A percentile compares a stretch with the other conserved stretches of the same genome.
These are phyloP conservation scores for Colletotrichum tabaci DNA, from an alignment of 2,329 filamentous ascomycete species.

Conservation along the genomic window DNA sequence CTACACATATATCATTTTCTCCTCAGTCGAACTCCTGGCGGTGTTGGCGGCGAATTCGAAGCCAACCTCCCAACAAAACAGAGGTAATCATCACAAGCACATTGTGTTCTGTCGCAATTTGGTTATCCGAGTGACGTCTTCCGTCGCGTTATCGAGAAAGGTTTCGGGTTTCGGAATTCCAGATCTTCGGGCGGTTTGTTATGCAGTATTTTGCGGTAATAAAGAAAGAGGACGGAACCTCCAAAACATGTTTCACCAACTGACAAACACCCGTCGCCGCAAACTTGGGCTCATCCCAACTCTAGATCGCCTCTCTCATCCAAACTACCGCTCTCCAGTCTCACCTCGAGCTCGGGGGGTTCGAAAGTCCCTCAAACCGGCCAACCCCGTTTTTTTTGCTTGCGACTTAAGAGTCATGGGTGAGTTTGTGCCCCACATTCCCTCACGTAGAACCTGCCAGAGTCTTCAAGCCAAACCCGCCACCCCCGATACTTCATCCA, in stretches of 20 bases:
- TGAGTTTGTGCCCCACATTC: conserved; percentile 22
- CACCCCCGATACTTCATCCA: neutral
- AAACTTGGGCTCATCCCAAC: conserved; percentile 32
- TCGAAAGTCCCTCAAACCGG: conserved; percentile 25
- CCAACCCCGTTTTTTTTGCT: neutral
- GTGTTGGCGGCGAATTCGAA: conserved; percentile 1
- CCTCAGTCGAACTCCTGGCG: conserved; percentile 23
- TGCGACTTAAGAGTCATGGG: conserved; percentile 26
- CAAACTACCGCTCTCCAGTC: conserved; percentile 15
- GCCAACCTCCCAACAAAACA: conserved; percentile 7
- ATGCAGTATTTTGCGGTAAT: conserved; percentile 4
- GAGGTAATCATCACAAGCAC: conserved; percentile 25
- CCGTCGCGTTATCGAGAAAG: neutral
- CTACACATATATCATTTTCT: conserved; percentile 34
- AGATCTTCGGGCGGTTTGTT: neutral
- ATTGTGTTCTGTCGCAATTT: neutral
- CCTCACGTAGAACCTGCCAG: conserved; percentile 21
- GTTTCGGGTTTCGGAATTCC: conserved; percentile 21
- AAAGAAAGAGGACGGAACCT: no score
- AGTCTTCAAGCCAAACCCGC: conserved; percentile 13
- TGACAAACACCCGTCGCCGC: conserved; percentile 8
- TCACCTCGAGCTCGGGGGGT: neutral
- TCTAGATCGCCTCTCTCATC: conserved; percentile 19
- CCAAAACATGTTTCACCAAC: conserved; percentile 38
- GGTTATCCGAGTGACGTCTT: conserved; percentile 2